A percentile compares a stretch with the other conserved stretches of the same genome.
phyloP scores from a whole-genome alignment of 306 rosid genomes.

The Fragaria ananassa region DNA sequence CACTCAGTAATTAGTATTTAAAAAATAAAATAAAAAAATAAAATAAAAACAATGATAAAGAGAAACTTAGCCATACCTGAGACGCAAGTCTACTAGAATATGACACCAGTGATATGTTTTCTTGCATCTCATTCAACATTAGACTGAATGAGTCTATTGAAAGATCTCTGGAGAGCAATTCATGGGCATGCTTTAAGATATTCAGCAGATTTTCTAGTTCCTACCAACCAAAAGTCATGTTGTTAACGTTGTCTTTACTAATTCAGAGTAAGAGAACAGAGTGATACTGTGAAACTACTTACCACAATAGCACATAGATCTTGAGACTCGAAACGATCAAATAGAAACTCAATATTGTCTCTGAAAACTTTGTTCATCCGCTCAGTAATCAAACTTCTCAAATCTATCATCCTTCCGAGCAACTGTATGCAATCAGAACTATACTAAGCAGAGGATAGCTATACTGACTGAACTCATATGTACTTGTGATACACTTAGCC shows the following conservation, averaged over 20 bases:
- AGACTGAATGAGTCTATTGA: constrained; percentile 77
- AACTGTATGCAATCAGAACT: constrained; percentile 49
- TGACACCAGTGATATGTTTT: constrained; percentile 89
- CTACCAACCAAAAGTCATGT: constrained; percentile 47
- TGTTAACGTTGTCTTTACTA: constrained; percentile 20
- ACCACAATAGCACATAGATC: constrained; percentile 95
- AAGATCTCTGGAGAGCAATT: constrained; percentile 73
- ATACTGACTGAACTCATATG: not conserved
- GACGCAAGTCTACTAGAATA: constrained; percentile 95
- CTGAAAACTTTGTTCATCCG: constrained; percentile 85
- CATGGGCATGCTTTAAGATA: constrained; percentile 78
- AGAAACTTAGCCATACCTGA: constrained; percentile 53
- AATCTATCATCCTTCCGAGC: constrained; percentile 89
- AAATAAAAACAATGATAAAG: constrained; percentile 25
- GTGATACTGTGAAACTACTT: constrained; percentile 38
- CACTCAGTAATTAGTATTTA: constrained; percentile 3
- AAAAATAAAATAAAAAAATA: no score
- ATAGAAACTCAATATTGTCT: constrained; percentile 89
- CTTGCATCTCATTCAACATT: constrained; percentile 97
- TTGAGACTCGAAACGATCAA: constrained; percentile 96
- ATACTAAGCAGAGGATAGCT: constrained; percentile 16
- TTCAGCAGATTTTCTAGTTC: constrained; percentile 85
- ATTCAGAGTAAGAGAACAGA: constrained; percentile 20
- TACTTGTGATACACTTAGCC: not conserved
- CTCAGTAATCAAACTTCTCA: constrained; percentile 79